Evolutionary conservation across 2,329 filamentous ascomycete species (phyloP), one percentile per base, ranked within the genome.

Genomic region (Xylariales sp.): DNA sequence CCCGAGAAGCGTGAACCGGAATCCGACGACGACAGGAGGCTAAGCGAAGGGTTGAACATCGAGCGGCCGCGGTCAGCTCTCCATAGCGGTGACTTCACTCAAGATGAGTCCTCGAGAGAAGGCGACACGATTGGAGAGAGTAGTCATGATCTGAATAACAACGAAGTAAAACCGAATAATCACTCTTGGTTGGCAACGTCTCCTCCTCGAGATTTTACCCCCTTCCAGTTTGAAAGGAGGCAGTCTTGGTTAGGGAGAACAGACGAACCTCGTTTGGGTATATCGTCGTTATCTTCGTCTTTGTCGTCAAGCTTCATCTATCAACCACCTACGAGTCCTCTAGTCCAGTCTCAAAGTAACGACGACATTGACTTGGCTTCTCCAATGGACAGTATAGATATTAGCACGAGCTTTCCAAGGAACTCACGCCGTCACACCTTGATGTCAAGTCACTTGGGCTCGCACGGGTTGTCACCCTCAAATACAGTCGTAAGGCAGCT

Each of bases 321-420:
- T 47, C 85, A 91, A 63, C 80, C 87, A 3, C 91, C 93, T 0
- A 97, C 93, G 2, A 97, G 90, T 54, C 93, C 93, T 11, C 70
- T 98, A 9, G 90, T 94, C 1, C 83, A 96, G 55, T 88, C 89
- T 31, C 81, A 88, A 55, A 94, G 84, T 64, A 93, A 90, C 51
- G 83, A 88, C 5, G 88, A 93, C 51, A 57, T 84, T 16, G 82
- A 88, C 44, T 70, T 84, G 35, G 71, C 78, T 2, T 69, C 76
- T 48, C 69, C 69, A 15, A 61, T 73, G 40, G 70, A 76, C 42
- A 62, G 65, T 31, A 70, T 76, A 40, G 69, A 79, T 35, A 68
- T 78, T 25, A 60, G 64, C 27, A 57, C 63, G 11, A 59, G 57
- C 40, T 58, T 60, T 11, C 50, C 61, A 7, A 56, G 59, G 15